Percentiles rank a stretch among this genome's conserved stretches.
These are phyloP conservation scores for Russula olivacea DNA, from an alignment of 768 basidiomycete species.

Conservation along the genomic window DNA sequence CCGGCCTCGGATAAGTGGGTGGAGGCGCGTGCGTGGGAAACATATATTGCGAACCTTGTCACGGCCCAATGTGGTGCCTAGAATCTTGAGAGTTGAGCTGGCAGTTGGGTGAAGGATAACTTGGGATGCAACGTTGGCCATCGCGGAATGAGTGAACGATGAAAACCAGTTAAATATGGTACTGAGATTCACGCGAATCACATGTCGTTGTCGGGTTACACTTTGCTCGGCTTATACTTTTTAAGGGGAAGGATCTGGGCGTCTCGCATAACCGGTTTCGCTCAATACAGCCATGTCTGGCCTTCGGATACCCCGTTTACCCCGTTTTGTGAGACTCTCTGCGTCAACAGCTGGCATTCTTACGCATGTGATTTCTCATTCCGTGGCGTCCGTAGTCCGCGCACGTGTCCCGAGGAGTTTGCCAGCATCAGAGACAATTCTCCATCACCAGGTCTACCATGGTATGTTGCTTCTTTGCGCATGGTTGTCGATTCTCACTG, in stretches of 20 bases:
- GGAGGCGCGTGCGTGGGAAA: background rate
- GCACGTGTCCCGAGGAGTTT: slow-evolving; percentile 1
- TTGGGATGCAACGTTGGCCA: slow-evolving; percentile 55
- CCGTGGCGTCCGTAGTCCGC: slow-evolving; percentile 5
- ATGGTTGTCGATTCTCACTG: background rate
- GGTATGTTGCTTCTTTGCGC: slow-evolving; percentile 28
- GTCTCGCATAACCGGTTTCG: background rate
- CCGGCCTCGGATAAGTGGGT: background rate
- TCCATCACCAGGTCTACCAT: slow-evolving; percentile 34
- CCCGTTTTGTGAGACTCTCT: slow-evolving; percentile 19
- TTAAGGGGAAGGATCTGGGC: background rate
- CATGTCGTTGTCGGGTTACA: slow-evolving; percentile 4
- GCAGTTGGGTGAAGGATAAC: slow-evolving; percentile 81
- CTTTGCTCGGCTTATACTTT: background rate
- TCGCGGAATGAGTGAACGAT: slow-evolving; percentile 16
- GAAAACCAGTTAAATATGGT: background rate
- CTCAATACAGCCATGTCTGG: slow-evolving; percentile 28
- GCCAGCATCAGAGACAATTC: slow-evolving; percentile 27
- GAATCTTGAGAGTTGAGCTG: slow-evolving; percentile 68
- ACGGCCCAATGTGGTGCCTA: slow-evolving; percentile 76
- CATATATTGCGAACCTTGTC: slow-evolving; percentile 63
- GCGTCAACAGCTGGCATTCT: background rate
- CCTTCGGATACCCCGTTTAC: slow-evolving; percentile 25
- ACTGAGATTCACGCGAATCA: background rate
- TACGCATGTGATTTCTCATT: slow-evolving; percentile 33